Evolutionary conservation across 2,329 filamentous ascomycete species (phyloP).

Genomic region (Cordyceps tenuipes): DNA sequence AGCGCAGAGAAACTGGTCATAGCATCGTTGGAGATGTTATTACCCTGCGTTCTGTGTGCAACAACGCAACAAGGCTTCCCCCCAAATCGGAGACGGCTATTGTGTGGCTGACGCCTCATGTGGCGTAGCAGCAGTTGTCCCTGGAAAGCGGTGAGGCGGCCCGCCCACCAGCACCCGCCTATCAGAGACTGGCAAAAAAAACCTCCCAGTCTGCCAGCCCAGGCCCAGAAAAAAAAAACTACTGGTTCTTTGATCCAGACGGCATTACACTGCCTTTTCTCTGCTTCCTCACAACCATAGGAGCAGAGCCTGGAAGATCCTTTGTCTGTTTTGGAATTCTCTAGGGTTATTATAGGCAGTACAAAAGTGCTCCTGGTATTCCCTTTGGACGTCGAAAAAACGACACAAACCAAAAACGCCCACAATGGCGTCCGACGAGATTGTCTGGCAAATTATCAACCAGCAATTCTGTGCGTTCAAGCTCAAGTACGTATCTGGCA

Average conservation of each 20-base stretch:
- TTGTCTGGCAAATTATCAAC: constrained; percentile 95
- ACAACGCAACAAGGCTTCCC: no score
- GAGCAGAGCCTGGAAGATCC: neutral
- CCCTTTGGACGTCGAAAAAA: neutral
- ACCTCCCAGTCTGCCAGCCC: constrained; percentile 3
- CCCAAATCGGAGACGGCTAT: neutral
- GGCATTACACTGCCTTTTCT: neutral
- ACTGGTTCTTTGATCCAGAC: constrained; percentile 6
- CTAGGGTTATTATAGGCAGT: neutral
- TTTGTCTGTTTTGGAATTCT: neutral
- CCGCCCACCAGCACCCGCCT: constrained; percentile 13
- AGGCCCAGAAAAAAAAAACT: constrained; percentile 12
- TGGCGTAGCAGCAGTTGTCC: neutral
- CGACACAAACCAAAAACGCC: neutral
- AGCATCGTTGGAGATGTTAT: neutral
- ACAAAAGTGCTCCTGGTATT: neutral
- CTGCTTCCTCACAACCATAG: neutral
- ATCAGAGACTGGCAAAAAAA: constrained; percentile 18
- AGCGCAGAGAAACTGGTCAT: neutral
- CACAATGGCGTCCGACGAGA: constrained; percentile 84
- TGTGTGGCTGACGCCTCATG: constrained; percentile 1
- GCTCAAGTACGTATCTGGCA: constrained; percentile 59
- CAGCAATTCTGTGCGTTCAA: constrained; percentile 95
- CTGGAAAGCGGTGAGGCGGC: constrained; percentile 18
- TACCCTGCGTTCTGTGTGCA: no score